Evolutionary conservation across 73 alveolate genomes (phyloP), one percentile per base, ranked within the genome.

Genomic region (Paramecium pentaurelia): DNA sequence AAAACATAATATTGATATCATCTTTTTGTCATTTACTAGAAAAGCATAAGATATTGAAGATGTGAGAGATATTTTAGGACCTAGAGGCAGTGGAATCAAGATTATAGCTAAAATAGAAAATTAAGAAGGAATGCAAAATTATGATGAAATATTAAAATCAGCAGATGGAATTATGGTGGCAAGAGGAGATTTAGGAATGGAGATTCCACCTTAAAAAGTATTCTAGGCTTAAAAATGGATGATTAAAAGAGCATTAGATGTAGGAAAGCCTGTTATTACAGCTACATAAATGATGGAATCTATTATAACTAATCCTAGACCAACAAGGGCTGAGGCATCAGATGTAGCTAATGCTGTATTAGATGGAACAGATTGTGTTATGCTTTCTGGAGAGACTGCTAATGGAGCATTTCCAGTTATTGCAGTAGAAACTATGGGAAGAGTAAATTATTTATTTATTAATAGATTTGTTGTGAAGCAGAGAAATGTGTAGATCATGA

Each of bases 121-220:
- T 93, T 95, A 95, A 86, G 99, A 99, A 95, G 99, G 99, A 54
- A 95, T 98, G 90, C 96, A 97, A 59, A 97, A 98, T 95, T 97
- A 95, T 83, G 99, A 99, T 86, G 99, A 99, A 77, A 98, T 99
- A 60, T 94, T 98, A 60, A 92, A 96, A 25, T 99, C 94, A n/a
- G 77, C 99, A 18, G 99, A 99, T 89, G 99, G 99, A 54, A 96
- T 98, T 85, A 97, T 98, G 99, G 99, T 99, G 60, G 99, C 99
- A 49, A 96, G 99, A 91, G 99, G 99, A 30, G 99, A 97, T 86
- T 93, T 99, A 83, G 99, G 99, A 68, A 97, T 98, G 98, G 99
- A 99, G 93, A 98, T 98, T 38, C 98, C 99, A 30, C 99, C 97
- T 30, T 99, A 98, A 92, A 96, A 97, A 88, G 99, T 98, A 42